Base-by-base conservation (phyloP, 164 flowering plant species). In the Warburgia ugandensis region DNA sequence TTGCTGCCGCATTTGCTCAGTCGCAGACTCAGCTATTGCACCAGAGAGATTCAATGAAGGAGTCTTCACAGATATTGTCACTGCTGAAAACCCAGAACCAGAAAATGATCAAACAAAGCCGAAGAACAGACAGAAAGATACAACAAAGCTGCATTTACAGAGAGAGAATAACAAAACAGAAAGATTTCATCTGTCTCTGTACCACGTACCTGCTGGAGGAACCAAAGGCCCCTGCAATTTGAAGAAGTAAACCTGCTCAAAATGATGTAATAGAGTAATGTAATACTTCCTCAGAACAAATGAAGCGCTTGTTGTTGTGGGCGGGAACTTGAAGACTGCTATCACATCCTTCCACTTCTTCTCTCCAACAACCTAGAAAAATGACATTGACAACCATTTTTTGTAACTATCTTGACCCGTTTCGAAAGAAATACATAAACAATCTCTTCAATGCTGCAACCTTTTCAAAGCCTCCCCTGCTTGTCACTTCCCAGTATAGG, bases 311-410 rank as follows among this genome's bases (percentile, higher is more conserved):
- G 97, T 90, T 26, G 94, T 77, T 0, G 86, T 89, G 19, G 88
- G 72, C 16, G 89, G 73, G 59, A 90, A 82, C 13, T 48, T 73
- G 54, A 86, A 86, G 16, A 67, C 72, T 26, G 58, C 48, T 4
- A 92, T 68, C 56, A 86, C 78, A 59, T 84, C 94, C 68, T 82
- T 84, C 97, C 97, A 90, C 70, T 86, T 90, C 70, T 80, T 90
- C 58, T 82, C 91, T 43, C 61, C 57, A 14, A 86, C 81, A 25
- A 86, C 97, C 95, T 77, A n/a, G n/a, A n/a, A n/a, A n/a, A n/a
- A n/a, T n/a, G n/a, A n/a, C n/a, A n/a, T n/a, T n/a, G n/a, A n/a
- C n/a, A n/a, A n/a, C n/a, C n/a, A n/a, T n/a, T n/a, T n/a, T n/a
- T n/a, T n/a, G n/a, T n/a, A n/a, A n/a, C n/a, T n/a, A n/a, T n/a